Conservation (phyloP, 768 basidiomycete species). For the Udeniomyces megalosporus region DNA sequence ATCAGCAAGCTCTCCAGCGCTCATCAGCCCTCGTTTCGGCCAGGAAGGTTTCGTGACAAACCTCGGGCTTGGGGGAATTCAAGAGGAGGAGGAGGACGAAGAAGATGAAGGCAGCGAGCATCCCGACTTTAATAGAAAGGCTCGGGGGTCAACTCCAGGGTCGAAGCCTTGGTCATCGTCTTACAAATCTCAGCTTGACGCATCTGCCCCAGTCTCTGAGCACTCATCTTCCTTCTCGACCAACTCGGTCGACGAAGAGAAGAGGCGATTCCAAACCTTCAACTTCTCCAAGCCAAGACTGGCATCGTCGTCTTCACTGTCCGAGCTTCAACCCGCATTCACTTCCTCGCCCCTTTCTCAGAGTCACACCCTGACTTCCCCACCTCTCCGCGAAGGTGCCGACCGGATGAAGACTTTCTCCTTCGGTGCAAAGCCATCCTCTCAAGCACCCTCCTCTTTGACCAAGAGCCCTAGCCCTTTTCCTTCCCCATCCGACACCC, state of each 20-base stretch:
- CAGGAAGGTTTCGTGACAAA: slow-evolving; percentile 1
- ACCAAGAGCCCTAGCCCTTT: not conserved
- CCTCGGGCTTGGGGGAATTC: slow-evolving; percentile 8
- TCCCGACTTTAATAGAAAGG: not conserved
- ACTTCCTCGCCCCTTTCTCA: not conserved
- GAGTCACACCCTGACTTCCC: not conserved
- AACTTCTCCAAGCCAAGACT: not conserved
- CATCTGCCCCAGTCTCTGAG: not conserved
- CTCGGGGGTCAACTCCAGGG: not conserved
- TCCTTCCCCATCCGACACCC: not conserved
- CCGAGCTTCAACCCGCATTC: not conserved
- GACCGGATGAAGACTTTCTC: slow-evolving; percentile 5
- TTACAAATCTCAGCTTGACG: not conserved
- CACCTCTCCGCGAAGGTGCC: not conserved
- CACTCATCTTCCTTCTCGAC: not conserved
- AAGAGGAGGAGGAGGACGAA: slow-evolving; percentile 7
- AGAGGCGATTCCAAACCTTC: slow-evolving; percentile 5
- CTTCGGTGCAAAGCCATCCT: not conserved
- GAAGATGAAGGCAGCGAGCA: not conserved
- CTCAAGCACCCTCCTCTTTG: not conserved
- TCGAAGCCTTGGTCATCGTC: not conserved
- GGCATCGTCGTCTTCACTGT: not conserved
- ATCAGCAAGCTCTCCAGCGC: not conserved
- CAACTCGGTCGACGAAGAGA: not conserved
- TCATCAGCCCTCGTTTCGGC: slow-evolving; percentile 1